Percentiles rank a stretch among this genome's conserved stretches.
Evolutionary conservation across 345 rosid species (phyloP).

Genomic region (Salix exigua): DNA sequence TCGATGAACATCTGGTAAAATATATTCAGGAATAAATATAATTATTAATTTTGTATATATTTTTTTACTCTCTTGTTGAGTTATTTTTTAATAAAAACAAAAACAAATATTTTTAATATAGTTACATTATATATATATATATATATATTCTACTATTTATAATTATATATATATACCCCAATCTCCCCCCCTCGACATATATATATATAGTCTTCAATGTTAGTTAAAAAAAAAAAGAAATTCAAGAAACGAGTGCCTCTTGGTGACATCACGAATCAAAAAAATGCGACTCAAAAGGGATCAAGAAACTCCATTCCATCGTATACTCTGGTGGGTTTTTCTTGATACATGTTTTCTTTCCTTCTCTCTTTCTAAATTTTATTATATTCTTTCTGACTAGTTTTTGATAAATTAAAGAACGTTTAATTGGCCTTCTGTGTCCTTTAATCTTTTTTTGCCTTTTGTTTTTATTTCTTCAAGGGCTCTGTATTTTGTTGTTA

Average conservation of each 20-base stretch:
- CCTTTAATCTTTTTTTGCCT: background rate
- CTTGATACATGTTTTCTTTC: background rate
- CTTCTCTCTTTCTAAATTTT: background rate
- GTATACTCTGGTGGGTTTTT: constrained; percentile 52
- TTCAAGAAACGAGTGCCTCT: constrained; percentile 81
- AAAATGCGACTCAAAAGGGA: constrained; percentile 27
- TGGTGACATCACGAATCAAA: constrained; percentile 63
- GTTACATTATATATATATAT: no score
- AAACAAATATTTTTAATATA: no score
- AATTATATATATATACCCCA: no score
- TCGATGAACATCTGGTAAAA: no score
- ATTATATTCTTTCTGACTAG: background rate
- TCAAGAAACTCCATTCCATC: constrained; percentile 40
- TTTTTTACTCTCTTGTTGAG: no score
- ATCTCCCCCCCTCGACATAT: no score
- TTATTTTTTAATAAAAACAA: no score
- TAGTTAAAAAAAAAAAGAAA: no score
- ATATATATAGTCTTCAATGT: no score
- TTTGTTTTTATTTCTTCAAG: background rate
- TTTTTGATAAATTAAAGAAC: background rate
- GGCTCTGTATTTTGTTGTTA: background rate
- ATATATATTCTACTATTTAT: no score
- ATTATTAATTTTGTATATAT: no score
- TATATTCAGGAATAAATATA: no score
- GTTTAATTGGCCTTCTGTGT: background rate